Percentiles rank a stretch among this genome's conserved stretches.
phyloP scores from a whole-genome alignment of 331 rosid species.

The Acacia concinna region DNA sequence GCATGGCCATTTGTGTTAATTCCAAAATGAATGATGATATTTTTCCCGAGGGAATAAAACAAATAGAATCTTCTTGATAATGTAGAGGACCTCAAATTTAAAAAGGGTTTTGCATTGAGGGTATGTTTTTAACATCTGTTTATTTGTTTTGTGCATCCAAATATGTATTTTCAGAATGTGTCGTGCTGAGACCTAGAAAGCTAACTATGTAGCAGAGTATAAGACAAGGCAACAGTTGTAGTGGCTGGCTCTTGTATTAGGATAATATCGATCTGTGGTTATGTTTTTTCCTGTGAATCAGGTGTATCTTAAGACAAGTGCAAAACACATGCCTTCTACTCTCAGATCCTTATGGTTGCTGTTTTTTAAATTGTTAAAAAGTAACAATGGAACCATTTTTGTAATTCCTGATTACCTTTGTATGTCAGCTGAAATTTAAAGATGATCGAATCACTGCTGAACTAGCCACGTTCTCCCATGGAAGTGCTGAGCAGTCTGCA shows the following conservation, averaged over 20 bases:
- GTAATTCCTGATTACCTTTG: conserved; percentile 20
- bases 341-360: neutral
- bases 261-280: neutral
- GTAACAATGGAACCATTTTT: conserved; percentile 8
- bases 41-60: neutral
- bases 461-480: conserved; percentile 5
- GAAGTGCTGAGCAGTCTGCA: conserved; percentile 20
- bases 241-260: neutral
- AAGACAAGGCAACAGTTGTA: neutral
- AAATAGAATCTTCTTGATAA: neutral
- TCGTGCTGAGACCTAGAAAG: neutral
- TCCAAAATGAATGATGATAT: neutral
- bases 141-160: neutral
- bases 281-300: neutral
- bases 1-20: neutral
- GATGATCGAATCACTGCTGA: conserved; percentile 19
- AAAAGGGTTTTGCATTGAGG: neutral
- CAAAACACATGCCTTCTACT: neutral
- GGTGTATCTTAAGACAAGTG: neutral
- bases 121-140: neutral
- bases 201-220: neutral
- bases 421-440: conserved; percentile 35
- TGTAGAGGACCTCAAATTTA: neutral
- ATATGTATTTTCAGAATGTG: neutral
- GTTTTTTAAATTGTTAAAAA: conserved; percentile 1